A percentile compares a stretch with the other conserved stretches of the same genome.
These are phyloP conservation scores for Canavalia gladiata DNA, from an alignment of 306 rosid genomes.

Conservation along the genomic window DNA sequence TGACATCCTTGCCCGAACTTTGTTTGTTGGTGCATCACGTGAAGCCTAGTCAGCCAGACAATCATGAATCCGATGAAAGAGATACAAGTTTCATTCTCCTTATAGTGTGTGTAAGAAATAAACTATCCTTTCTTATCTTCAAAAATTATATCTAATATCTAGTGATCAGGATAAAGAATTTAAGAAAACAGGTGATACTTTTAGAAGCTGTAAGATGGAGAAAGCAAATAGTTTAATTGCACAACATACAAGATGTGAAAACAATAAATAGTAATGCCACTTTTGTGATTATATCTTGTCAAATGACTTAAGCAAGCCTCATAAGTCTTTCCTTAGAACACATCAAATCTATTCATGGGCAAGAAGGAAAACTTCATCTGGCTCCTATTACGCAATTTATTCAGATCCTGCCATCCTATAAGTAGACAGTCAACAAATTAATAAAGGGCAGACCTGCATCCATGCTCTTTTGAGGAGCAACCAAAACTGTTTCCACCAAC, in stretches of 20 bases:
- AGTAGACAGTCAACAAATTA: slow-evolving; percentile 11
- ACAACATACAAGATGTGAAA: slow-evolving; percentile 27
- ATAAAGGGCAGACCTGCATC: slow-evolving; percentile 79
- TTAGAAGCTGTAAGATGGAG: slow-evolving; percentile 9
- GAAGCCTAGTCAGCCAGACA: slow-evolving; percentile 70
- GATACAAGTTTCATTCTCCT: slow-evolving; percentile 46
- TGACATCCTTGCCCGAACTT: slow-evolving; percentile 94
- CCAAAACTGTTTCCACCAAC: slow-evolving; percentile 93
- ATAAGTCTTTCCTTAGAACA: slow-evolving; percentile 30
- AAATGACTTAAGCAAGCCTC: slow-evolving; percentile 34
- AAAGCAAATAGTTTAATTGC: slow-evolving; percentile 22
- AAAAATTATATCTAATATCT: slow-evolving; percentile 22
- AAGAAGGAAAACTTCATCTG: slow-evolving; percentile 15
- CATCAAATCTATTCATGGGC: slow-evolving; percentile 2
- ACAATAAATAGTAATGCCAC: slow-evolving; percentile 20
- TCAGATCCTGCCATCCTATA: slow-evolving; percentile 22
- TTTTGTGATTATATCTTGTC: slow-evolving; percentile 24
- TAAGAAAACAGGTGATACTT: slow-evolving; percentile 22
- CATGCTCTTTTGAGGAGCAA: slow-evolving; percentile 95
- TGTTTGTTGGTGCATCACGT: slow-evolving; percentile 91
- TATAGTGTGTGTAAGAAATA: slow-evolving; percentile 28
- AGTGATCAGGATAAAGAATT: slow-evolving; percentile 31
- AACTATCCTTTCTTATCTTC: slow-evolving; percentile 18
- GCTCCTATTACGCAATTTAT: slow-evolving; percentile 41
- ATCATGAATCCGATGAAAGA: slow-evolving; percentile 45